Conservation (phyloP, 1,284 basidiomycete genomes). For the Naganishia liquefaciens region DNA sequence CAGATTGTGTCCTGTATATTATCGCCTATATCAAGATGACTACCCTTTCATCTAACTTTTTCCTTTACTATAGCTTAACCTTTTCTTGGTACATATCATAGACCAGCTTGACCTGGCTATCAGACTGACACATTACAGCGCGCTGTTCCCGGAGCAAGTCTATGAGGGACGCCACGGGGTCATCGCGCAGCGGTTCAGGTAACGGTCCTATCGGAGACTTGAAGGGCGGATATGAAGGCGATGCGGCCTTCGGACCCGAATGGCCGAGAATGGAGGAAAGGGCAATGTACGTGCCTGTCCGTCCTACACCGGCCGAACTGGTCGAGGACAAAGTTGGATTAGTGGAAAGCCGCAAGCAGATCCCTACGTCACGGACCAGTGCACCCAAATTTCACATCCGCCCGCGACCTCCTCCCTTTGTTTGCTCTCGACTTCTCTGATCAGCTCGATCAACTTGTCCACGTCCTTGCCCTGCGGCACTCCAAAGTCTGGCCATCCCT, state of each 20-base stretch:
- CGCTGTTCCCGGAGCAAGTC: constrained; percentile 33
- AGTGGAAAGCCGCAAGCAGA: background rate
- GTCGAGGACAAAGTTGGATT: background rate
- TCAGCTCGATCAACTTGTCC: constrained; percentile 14
- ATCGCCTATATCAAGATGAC: background rate
- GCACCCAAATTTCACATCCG: constrained; percentile 32
- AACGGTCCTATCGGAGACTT: constrained; percentile 22
- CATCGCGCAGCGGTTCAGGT: constrained; percentile 9
- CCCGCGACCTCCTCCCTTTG: constrained; percentile 19
- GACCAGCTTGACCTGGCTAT: constrained; percentile 30
- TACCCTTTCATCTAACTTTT: background rate
- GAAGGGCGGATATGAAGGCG: background rate
- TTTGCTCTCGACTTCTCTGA: constrained; percentile 10
- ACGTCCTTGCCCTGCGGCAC: constrained; percentile 24
- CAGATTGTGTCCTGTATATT: background rate
- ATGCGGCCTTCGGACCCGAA: background rate
- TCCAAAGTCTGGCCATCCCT: constrained; percentile 34
- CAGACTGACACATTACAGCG: constrained; percentile 32
- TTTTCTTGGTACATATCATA: constrained; percentile 23
- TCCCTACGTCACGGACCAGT: constrained; percentile 27
- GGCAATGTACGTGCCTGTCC: constrained; percentile 34
- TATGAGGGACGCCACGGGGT: constrained; percentile 26
- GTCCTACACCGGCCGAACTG: constrained; percentile 34
- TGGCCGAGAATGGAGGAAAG: constrained; percentile 30
- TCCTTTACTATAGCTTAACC: background rate